Base-by-base conservation (phyloP, 2,329 filamentous ascomycete genomes). In the Botrytis pseudocinerea region DNA sequence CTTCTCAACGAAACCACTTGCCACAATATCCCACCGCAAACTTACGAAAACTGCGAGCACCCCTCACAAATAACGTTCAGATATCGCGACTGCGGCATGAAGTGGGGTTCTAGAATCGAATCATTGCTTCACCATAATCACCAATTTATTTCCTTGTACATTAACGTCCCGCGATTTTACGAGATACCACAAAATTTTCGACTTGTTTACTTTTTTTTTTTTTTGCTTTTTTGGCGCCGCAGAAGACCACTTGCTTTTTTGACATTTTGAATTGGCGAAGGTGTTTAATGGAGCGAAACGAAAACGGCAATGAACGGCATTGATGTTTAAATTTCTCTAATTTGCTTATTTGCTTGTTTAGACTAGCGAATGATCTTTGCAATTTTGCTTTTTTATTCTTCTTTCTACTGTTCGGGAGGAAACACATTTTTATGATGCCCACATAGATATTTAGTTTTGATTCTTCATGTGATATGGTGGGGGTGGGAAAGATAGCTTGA, bases 171-270 rank as follows among this genome's bases (percentile, higher is more conserved):
- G 68, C 75, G 70, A 62, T 71, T 76, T 76, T 70, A 71, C 72
- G 74, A 75, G 76, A 77, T 77, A 77, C 76, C 76, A 77, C 70
- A 75, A 63, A 46, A 32, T 72, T 71, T 54, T 61, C 48, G 42
- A 60, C 18, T 69, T 72, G 60, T 69, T 48, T 61, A 46, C 42
- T 38, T 48, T 72, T 66, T 66, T 12, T 57, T 71, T 48, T 72
- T 66, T 66, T 12, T 57, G 60, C 44, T 54, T 8, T 35, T 69
- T 18, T 38, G 38, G 28, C 63, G 22, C 28, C 20, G 28, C 63
- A n/a, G 20, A 64, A 64, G 62, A 64, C 28, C 20, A 16, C 46
- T 46, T 40, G 28, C 28, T 63, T 70, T 20, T 66, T 72, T 71
- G 62, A 57, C 51, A 68, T 68, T 38, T 66, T 68, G 61, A 69